Evolutionary conservation across 495 filamentous ascomycete species (phyloP).

Genomic region (Podospora pseudoanserina): DNA sequence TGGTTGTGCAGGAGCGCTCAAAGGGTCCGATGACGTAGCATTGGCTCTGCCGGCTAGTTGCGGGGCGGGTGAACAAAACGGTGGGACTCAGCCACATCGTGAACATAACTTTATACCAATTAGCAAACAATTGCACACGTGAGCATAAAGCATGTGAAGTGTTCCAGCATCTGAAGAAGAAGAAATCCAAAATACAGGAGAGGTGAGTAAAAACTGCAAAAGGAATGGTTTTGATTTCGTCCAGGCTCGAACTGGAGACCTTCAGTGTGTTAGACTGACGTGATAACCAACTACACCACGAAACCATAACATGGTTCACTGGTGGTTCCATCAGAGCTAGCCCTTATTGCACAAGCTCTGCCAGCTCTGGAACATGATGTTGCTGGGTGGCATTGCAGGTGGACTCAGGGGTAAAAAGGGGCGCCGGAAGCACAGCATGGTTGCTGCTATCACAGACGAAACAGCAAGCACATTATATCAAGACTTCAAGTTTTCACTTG

Average conservation of each 20-base stretch:
- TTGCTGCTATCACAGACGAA: neutral
- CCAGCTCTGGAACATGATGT: neutral
- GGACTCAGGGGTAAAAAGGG: neutral
- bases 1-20: neutral
- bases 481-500: neutral
- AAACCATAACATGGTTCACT: conserved; percentile 13
- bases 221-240: conserved; percentile 16
- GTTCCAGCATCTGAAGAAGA: neutral
- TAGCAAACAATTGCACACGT: neutral
- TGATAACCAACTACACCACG: conserved; percentile 29
- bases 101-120: neutral
- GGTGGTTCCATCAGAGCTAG: neutral
- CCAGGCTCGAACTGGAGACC: conserved; percentile 28
- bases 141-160: neutral
- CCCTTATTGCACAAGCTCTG: neutral
- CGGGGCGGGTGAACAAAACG: neutral
- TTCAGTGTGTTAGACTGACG: conserved; percentile 26
- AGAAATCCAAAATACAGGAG: neutral
- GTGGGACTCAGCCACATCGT: neutral
- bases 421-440: neutral
- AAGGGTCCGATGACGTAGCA: conserved; percentile 12
- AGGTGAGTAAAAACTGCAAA: neutral
- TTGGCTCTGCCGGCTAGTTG: neutral
- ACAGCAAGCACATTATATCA: neutral
- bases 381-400: neutral